Base-by-base conservation (phyloP, 495 filamentous ascomycete genomes). In the Bacidia gigantensis region DNA sequence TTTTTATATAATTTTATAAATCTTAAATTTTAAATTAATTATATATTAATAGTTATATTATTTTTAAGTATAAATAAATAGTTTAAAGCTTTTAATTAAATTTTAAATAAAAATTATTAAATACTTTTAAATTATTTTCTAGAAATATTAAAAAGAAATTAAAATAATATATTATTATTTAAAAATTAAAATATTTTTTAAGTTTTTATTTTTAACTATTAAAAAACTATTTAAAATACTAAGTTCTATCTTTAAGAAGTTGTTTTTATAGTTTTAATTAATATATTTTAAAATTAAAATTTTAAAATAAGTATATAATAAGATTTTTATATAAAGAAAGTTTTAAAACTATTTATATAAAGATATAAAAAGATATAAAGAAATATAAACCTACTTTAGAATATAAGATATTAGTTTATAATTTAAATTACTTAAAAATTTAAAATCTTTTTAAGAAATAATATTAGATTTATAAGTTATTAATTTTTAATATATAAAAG, bases 131-230 rank as follows among this genome's bases (percentile, higher is more conserved):
- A 35, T 35, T 35, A 7, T 14, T 35, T 35, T 7, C 5, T 35
- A 35, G 14, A 35, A 5, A 35, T 7, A 9, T 44, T 9, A 9
- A 44, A 44, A 44, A 44, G 5, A 17, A 44, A 44, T 9, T 17
- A 17, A 44, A 44, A 44, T 44, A 44, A 44, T 9, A 44, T 17
- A 22, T 7, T 44, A 44, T 44, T 9, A 44, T 22, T 44, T 18
- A 18, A 44, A 44, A 44, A 17, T 44, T 9, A 44, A 7, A 18
- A 44, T 18, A 44, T 44, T 44, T 18, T 22, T 44, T 7, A 44
- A 44, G 9, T 44, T 44, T 44, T 44, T 44, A 44, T 10, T 39
- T 39, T n/a, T n/a, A n/a, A n/a, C n/a, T n/a, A n/a, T 44, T 44
- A 44, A 44, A 44, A 44, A 18, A 9, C 7, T 44, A 35, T 35